These are phyloP conservation scores for Candida andamanensis DNA, from an alignment of 805 yeast species.

Conservation along the genomic window DNA sequence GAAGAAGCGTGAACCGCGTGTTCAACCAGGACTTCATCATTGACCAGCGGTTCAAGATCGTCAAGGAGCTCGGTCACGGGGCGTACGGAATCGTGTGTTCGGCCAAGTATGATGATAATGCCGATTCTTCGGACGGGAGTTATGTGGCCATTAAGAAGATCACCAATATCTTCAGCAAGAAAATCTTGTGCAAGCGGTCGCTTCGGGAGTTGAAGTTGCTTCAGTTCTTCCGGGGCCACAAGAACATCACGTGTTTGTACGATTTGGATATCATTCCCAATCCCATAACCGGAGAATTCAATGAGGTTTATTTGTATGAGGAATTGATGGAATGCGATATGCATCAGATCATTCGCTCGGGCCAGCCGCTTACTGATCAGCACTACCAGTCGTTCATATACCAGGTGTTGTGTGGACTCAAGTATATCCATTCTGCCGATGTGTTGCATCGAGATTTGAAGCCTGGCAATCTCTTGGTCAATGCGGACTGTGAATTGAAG, in stretches of 20 bases:
- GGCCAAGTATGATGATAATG: conserved; percentile 82
- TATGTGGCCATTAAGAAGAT: conserved; percentile 92
- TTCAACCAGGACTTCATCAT: conserved; percentile 87
- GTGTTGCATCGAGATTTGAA: conserved; percentile 92
- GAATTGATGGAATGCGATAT: conserved; percentile 98
- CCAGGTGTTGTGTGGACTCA: conserved; percentile 86
- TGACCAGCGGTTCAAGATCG: conserved; percentile 81
- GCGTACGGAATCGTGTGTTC: conserved; percentile 97
- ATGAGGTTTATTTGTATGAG: conserved; percentile 89
- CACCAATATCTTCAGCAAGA: conserved; percentile 88
- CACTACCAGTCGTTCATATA: conserved; percentile 92
- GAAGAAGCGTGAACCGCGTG: conserved; percentile 36
- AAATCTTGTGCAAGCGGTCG: conserved; percentile 87
- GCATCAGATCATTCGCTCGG: conserved; percentile 94
- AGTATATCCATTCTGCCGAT: conserved; percentile 86
- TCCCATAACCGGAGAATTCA: conserved; percentile 57
- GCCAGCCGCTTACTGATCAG: conserved; percentile 89
- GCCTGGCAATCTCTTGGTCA: conserved; percentile 88
- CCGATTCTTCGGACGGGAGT: conserved; percentile 22
- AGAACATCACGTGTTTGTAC: conserved; percentile 90
- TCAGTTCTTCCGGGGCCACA: conserved; percentile 93
- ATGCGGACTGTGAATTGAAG: conserved; percentile 94
- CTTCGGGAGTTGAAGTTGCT: conserved; percentile 84
- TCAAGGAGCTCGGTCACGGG: conserved; percentile 94
- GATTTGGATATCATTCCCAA: conserved; percentile 89